A percentile compares a stretch with the other conserved stretches of the same genome.
Conservation (phyloP, 495 filamentous ascomycete species). For the Penicillium lagena region DNA sequence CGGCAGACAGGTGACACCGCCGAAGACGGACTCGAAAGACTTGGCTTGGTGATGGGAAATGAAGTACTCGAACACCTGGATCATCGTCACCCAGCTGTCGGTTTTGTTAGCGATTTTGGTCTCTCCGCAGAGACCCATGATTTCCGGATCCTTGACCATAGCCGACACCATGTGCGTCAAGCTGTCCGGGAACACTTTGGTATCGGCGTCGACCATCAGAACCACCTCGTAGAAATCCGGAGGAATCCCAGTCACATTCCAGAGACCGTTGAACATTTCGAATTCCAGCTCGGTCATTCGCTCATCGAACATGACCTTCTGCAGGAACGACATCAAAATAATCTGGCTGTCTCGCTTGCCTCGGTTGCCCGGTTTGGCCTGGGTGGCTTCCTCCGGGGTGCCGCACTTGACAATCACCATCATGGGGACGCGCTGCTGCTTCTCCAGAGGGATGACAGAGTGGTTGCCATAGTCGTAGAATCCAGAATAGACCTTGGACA, state of each 20-base stretch:
- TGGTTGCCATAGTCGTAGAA: slow-evolving; percentile 94
- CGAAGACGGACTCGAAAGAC: slow-evolving; percentile 96
- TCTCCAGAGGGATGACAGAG: slow-evolving; percentile 71
- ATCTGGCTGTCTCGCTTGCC: slow-evolving; percentile 99
- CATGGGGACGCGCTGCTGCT: slow-evolving; percentile 98
- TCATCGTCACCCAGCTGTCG: slow-evolving; percentile 91
- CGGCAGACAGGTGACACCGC: slow-evolving; percentile 97
- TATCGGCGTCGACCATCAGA: slow-evolving; percentile 99
- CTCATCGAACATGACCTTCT: slow-evolving; percentile 99
- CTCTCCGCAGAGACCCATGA: slow-evolving; percentile 98
- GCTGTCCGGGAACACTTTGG: slow-evolving; percentile 97
- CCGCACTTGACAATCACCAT: slow-evolving; percentile 95
- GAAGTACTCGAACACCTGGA: slow-evolving; percentile 99
- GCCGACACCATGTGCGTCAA: slow-evolving; percentile 98
- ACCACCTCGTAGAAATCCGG: slow-evolving; percentile 97
- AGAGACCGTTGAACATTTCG: slow-evolving; percentile 99
- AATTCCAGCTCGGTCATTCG: slow-evolving; percentile 99
- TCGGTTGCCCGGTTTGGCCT: slow-evolving; percentile 88
- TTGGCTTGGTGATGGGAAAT: slow-evolving; percentile 97
- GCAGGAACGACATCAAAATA: slow-evolving; percentile 97
- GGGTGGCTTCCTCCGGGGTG: slow-evolving; percentile 74
- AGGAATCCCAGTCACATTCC: slow-evolving; percentile 96
- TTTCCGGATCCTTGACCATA: slow-evolving; percentile 98
- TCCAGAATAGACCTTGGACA: slow-evolving; percentile 96
- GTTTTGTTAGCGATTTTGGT: slow-evolving; percentile 99